A percentile compares a stretch with the other conserved stretches of the same genome.
These are phyloP conservation scores for Metschnikowia proteae DNA, from an alignment of 805 yeast species.

Conservation along the genomic window DNA sequence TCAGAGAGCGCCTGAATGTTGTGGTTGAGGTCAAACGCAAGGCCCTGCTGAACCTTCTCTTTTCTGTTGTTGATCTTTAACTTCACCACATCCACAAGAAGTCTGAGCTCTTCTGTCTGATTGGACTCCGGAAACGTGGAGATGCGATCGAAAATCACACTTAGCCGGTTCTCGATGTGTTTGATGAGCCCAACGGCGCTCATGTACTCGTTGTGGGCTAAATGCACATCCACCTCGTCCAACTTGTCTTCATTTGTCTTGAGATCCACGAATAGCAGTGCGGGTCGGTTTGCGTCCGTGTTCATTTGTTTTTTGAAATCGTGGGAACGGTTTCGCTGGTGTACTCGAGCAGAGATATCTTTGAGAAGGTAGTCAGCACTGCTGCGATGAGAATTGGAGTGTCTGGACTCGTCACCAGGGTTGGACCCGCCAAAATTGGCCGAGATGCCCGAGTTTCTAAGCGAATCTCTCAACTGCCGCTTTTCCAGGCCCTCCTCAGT, in stretches of 20 bases:
- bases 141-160: constrained; percentile 26
- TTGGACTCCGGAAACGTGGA: constrained; percentile 11
- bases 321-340: constrained; percentile 52
- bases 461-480: constrained; percentile 36
- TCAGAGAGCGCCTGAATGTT: constrained; percentile 29
- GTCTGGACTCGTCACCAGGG: constrained; percentile 4
- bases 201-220: constrained; percentile 56
- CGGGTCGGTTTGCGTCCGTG: constrained; percentile 10
- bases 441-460: constrained; percentile 44
- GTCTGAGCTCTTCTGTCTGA: constrained; percentile 24
- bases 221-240: constrained; percentile 65
- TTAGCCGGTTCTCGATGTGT: constrained; percentile 34
- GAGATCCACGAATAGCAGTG: constrained; percentile 41
- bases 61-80: constrained; percentile 39
- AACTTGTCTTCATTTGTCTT: constrained; percentile 55
- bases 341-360: constrained; percentile 58
- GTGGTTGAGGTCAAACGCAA: constrained; percentile 37
- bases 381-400: constrained; percentile 21
- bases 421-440: constrained; percentile 20
- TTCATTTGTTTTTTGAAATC: constrained; percentile 31
- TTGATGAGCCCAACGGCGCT: constrained; percentile 42
- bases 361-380: constrained; percentile 47
- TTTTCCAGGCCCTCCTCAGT: constrained; percentile 32
- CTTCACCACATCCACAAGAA: constrained; percentile 40
- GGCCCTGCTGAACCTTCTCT: constrained; percentile 32